Evolutionary conservation across 768 basidiomycete species (phyloP).

Genomic region (Dendrothele bispora): DNA sequence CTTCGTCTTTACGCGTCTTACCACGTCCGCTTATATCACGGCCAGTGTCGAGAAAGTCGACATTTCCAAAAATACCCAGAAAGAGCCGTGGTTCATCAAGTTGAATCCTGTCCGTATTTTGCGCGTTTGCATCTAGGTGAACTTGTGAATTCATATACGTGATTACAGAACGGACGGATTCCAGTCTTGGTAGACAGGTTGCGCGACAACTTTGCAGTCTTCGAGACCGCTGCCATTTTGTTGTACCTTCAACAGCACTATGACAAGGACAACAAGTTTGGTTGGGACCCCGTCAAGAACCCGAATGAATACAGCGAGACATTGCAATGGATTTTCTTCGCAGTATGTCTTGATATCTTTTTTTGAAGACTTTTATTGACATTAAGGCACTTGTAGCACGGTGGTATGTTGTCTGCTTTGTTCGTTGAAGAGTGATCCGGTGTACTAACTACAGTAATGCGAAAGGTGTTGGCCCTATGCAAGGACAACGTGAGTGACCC

Average conservation of each 20-base stretch:
- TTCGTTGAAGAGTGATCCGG: neutral
- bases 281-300: slow-evolving; percentile 52
- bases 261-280: slow-evolving; percentile 73
- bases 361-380: neutral
- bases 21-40: neutral
- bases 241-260: slow-evolving; percentile 82
- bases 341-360: slow-evolving; percentile 40
- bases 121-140: slow-evolving; percentile 40
- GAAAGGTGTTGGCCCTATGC: slow-evolving; percentile 88
- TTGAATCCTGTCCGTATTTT: too few species aligned
- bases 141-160: neutral
- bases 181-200: slow-evolving; percentile 64
- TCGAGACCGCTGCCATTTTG: slow-evolving; percentile 81
- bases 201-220: slow-evolving; percentile 63
- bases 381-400: neutral
- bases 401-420: slow-evolving; percentile 2
- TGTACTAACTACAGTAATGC: too few species aligned
- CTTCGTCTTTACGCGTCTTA: neutral
- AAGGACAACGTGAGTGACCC: slow-evolving; percentile 53
- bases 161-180: slow-evolving; percentile 42
- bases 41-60: slow-evolving; percentile 52
- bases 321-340: slow-evolving; percentile 88
- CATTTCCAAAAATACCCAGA: slow-evolving; percentile 69
- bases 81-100: slow-evolving; percentile 75
- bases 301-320: slow-evolving; percentile 68